Evolutionary conservation across 345 rosid genomes (phyloP), one percentile per base, ranked within the genome.

Genomic region (Gossypium rotundifolium): DNA sequence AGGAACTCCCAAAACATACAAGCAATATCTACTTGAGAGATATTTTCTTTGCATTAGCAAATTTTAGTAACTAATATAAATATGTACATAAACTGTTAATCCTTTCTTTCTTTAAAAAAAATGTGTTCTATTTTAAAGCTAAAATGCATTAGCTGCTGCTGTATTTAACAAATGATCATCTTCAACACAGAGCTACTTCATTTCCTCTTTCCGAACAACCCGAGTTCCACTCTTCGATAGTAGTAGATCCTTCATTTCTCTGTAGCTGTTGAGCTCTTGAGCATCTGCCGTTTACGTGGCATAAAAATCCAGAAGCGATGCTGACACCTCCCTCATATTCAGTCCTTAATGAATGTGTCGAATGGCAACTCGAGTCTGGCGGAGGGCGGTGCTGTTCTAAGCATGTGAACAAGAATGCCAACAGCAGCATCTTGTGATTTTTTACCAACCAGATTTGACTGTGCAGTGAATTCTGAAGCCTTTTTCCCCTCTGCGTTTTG

Each of bases 351-450:
- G 87, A 83, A 77, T 79, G 87, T 16, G 85, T 77, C 40, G 87
- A 87, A 84, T 83, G 87, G 67, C 87, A 86, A 79, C 93, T 89
- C 2, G 91, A 63, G 79, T 93, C 96, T 82, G 94, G n/a, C 87
- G 82, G 80, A 93, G 83, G 96, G 93, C 7, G 92, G 90, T 55
- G 98, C 98, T 25, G 87, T 86, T 78, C 91, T 83, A 71, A 93
- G 85, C 94, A 90, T 80, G 74, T 84, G 93, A 80, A 93, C 97
- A 40, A 93, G 89, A 59, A 88, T 79, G 54, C 97, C 98, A n/a
- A 93, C 94, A 27, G 97, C 97, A 52, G 97, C 98, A 72, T 86
- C 91, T 76, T 87, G 97, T 11, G 98, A 93, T 81, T 85, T 87
- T 77, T 77, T 80, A 33, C 89, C 91, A 76, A 79, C 29, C 22